phyloP scores from a whole-genome alignment of 768 basidiomycete genomes.

The Lanmaoa pseudosensibilis region DNA sequence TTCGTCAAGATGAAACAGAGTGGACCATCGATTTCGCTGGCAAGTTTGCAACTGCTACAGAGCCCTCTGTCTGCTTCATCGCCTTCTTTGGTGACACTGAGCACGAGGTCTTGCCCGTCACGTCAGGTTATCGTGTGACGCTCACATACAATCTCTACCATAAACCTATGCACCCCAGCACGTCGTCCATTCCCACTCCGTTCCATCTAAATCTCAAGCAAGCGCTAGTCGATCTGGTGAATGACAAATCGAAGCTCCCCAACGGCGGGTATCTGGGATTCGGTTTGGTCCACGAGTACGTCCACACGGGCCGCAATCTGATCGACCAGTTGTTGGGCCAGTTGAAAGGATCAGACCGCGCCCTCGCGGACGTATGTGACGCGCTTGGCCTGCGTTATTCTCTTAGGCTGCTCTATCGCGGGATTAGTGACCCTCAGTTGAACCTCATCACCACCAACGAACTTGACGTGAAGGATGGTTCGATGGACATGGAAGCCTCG shows the following conservation, averaged over 20 bases:
- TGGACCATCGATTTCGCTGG: conserved; percentile 5
- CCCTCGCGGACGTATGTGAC: conserved; percentile 6
- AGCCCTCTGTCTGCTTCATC: conserved; percentile 34
- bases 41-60: background rate
- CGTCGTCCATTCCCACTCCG: background rate
- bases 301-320: background rate
- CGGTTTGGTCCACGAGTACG: conserved; percentile 14
- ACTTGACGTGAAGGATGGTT: background rate
- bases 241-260: conserved; percentile 5
- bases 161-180: background rate
- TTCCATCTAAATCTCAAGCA: background rate
- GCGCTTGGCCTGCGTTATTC: conserved; percentile 3
- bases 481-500: background rate
- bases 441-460: background rate
- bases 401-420: conserved; percentile 1
- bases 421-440: accelerated
- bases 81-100: conserved; percentile 46
- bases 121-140: conserved; percentile 44
- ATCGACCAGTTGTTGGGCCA: conserved; percentile 1
- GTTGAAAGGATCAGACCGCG: conserved; percentile 15
- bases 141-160: conserved; percentile 43
- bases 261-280: conserved; percentile 11
- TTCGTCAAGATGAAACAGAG: conserved; percentile 1
- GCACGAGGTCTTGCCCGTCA: conserved; percentile 46
- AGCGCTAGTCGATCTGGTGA: background rate